Evolutionary conservation across 768 basidiomycete species (phyloP).

Genomic region (Pluteus cervinus): DNA sequence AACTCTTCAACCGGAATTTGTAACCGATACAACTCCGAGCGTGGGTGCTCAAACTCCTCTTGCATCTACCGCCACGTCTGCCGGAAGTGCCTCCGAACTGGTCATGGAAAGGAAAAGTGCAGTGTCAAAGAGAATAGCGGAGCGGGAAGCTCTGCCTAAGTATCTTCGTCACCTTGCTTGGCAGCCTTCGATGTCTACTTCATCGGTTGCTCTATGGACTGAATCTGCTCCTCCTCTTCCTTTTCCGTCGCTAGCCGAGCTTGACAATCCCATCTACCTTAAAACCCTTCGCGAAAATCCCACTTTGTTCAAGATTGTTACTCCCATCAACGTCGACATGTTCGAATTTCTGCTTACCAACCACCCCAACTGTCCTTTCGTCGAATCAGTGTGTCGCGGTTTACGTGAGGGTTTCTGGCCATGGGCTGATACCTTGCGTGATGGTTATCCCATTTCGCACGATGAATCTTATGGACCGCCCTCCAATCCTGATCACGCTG

Average conservation of each 20-base stretch:
- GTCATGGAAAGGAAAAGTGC: conserved; percentile 6
- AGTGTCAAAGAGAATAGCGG: not conserved
- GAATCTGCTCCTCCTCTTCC: conserved; percentile 10
- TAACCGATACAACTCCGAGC: conserved; percentile 14
- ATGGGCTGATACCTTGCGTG: conserved; percentile 19
- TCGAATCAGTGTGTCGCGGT: conserved; percentile 21
- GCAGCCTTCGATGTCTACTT: not conserved
- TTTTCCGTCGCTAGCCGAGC: conserved; percentile 7
- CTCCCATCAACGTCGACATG: conserved; percentile 14
- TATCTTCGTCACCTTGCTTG: conserved; percentile 13
- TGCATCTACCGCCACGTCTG: conserved; percentile 20
- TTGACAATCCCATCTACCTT: conserved; percentile 9
- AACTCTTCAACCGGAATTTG: conserved; percentile 10
- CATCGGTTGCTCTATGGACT: conserved; percentile 13
- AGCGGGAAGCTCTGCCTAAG: conserved; percentile 5
- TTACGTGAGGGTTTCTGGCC: conserved; percentile 40
- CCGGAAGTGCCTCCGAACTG: conserved; percentile 4
- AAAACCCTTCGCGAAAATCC: conserved; percentile 19
- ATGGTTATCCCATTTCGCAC: conserved; percentile 12
- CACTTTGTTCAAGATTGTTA: conserved; percentile 28
- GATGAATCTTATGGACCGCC: conserved; percentile 13
- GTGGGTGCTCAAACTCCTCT: conserved; percentile 7
- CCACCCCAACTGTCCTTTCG: conserved; percentile 38
- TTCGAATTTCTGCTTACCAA: conserved; percentile 12
- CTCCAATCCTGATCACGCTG: conserved; percentile 5